phyloP scores from a whole-genome alignment of 202 grass and related monocot genomes.

The Setaria viridis region DNA sequence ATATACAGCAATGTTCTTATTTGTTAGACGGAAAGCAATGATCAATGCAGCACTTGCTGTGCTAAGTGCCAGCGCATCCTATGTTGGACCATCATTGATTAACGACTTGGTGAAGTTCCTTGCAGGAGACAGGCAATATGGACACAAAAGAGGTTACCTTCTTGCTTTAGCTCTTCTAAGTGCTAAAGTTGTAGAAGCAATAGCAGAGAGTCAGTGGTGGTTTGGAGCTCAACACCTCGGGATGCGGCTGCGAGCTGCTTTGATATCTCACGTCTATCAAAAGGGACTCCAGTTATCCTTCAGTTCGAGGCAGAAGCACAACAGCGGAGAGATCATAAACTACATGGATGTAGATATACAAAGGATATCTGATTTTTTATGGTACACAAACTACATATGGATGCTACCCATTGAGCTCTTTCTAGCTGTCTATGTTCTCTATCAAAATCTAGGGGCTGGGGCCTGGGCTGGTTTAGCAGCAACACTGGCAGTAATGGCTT shows the following conservation, averaged over 20 bases:
- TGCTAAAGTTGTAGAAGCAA: constrained; percentile 88
- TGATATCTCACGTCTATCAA: constrained; percentile 88
- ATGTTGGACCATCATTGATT: constrained; percentile 91
- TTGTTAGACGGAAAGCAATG: constrained; percentile 71
- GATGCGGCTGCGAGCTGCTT: constrained; percentile 74
- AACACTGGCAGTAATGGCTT: constrained; percentile 80
- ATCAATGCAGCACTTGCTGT: constrained; percentile 87
- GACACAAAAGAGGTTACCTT: constrained; percentile 73
- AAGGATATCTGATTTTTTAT: constrained; percentile 82
- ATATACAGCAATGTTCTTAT: constrained; percentile 78
- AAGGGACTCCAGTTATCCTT: constrained; percentile 84
- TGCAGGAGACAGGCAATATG: constrained; percentile 69
- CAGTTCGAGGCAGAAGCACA: constrained; percentile 76
- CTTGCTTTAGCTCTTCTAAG: constrained; percentile 68
- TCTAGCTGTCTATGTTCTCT: constrained; percentile 81
- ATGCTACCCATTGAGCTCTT: constrained; percentile 93
- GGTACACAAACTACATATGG: constrained; percentile 92
- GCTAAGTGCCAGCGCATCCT: constrained; percentile 73
- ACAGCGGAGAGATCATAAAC: constrained; percentile 94
- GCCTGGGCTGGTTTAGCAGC: constrained; percentile 90
- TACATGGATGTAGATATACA: constrained; percentile 98
- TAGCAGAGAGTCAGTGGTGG: constrained; percentile 82
- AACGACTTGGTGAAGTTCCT: constrained; percentile 86
- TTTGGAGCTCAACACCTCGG: constrained; percentile 81
- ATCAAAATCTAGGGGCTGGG: constrained; percentile 75